Evolutionary conservation across 2,329 filamentous ascomycete species (phyloP), one percentile per base, ranked within the genome.

Genomic region (Claviceps citrina): DNA sequence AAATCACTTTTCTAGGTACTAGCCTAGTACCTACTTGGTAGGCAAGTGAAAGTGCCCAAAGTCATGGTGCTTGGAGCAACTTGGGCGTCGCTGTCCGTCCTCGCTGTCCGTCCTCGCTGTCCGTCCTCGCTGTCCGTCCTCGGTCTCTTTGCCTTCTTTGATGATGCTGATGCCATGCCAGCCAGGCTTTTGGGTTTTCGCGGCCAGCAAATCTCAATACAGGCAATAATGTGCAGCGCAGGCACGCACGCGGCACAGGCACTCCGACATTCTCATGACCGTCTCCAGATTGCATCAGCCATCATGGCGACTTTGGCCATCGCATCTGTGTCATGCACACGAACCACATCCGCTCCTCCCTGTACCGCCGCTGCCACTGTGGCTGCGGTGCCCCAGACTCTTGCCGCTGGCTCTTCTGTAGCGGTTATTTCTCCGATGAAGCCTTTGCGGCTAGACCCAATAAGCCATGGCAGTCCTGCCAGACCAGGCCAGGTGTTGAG

Each of bases 281-380:
- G 20, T 49, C 84, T 70, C 74, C 84, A 93, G 40, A 95, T 86
- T n/a, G 86, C 87, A 70, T 96, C 89, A 7, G 84, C 76, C 78
- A 96, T 89, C 55, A 73, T 81, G 1, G 76, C 77, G 25, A 94
- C 86, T 60, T 85, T 72, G 31, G 63, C 68, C 89, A 96, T 96
- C 65, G 91, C 83, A 41, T 67, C 62, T 12, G 87, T 82, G 64
- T 96, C 89, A 62, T 98, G 91, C 31, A 98, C 86, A 38, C 91
- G 71, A 34, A 96, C 79, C 43, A 98, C 77, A 64, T 96, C 87
- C 19, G 87, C 87, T 3, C 91, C 91, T 6, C 84, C 84, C 45
- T 81, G 76, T 24, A 98, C 71, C 34, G 86, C 84, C 6, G 86
- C 85, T 3, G 83, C 80, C 7, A 96, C 82, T 0, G 86, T 84